Evolutionary conservation across 768 basidiomycete genomes (phyloP), one percentile per base, ranked within the genome.

Genomic region (Floccularia luteovirens): DNA sequence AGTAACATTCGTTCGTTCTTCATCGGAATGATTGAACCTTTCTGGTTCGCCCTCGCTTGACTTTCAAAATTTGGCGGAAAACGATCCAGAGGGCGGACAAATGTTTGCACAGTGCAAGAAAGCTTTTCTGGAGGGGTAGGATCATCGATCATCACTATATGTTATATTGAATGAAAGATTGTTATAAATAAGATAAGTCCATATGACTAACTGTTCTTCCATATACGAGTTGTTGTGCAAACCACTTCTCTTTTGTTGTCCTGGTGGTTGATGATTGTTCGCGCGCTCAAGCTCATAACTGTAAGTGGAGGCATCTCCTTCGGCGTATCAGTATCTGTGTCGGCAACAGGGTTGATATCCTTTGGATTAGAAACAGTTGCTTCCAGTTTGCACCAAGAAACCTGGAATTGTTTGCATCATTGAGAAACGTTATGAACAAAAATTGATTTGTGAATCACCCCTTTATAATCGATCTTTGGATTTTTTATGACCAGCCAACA

Each of bases 321-420:
- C 0, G 86, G 82, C 1, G 82, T 82, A 17, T 63, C 57, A 0
- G 65, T 49, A 50, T 93, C 88, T 3, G 73, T 70, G 37, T 93
- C 88, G 0, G 76, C 52, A 56, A 93, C 79, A 0, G 90, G 88
- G 43, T 79, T 86, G 58, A 99, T 76, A 48, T 89, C 81, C 51
- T 96, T 94, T 1, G 93, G 92, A 49, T 92, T 75, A 5, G 74
- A 59, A 4, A 91, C 85, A 0, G 77, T 79, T 13, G 77, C 84
- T 62, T 99, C 94, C 10, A 97, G 64, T 61, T 93, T 93, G 53
- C 93, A 97, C 96, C 96, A 99, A 1, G 96, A 94, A 23, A 90
- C 74, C 94, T 97, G 45, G n/a, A n/a, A n/a, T n/a, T n/a, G n/a
- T 11, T 14, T 40, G 12, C 4, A 41, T 42, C 22, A 25, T n/a